phyloP scores from a whole-genome alignment of 2,329 filamentous ascomycete genomes.

The Arthrobotrys conoides region DNA sequence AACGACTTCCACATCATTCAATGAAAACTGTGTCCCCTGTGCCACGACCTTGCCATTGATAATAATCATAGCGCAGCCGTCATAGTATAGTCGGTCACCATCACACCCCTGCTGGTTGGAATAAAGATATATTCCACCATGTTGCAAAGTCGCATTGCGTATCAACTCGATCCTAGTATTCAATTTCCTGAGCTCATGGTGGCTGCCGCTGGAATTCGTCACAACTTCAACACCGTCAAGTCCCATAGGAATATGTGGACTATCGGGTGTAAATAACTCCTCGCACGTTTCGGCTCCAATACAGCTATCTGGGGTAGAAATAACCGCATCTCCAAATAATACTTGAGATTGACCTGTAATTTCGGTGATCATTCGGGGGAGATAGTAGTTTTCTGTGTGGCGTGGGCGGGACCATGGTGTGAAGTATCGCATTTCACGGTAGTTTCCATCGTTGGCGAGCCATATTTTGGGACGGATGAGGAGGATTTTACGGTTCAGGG shows the following conservation, averaged over 20 bases:
- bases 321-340: slow-evolving; percentile 78
- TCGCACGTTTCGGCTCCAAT: slow-evolving; percentile 78
- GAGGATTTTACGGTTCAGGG: slow-evolving; percentile 77
- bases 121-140: slow-evolving; percentile 72
- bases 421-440: slow-evolving; percentile 75
- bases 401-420: slow-evolving; percentile 75
- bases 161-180: slow-evolving; percentile 77
- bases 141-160: slow-evolving; percentile 75
- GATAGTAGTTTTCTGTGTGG: slow-evolving; percentile 76
- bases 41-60: slow-evolving; percentile 76
- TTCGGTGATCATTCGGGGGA: slow-evolving; percentile 74
- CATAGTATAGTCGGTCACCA: slow-evolving; percentile 75
- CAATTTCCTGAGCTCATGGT: slow-evolving; percentile 78
- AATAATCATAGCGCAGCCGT: slow-evolving; percentile 76
- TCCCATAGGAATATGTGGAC: slow-evolving; percentile 74
- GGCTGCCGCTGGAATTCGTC: slow-evolving; percentile 78
- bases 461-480: slow-evolving; percentile 80
- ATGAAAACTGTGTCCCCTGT: slow-evolving; percentile 77
- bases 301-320: slow-evolving; percentile 75
- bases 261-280: slow-evolving; percentile 75
- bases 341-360: slow-evolving; percentile 73
- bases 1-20: slow-evolving; percentile 76
- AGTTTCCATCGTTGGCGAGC: slow-evolving; percentile 80
- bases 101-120: slow-evolving; percentile 75
- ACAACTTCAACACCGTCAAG: slow-evolving; percentile 80